Percentiles rank a stretch among this genome's conserved stretches.
Conservation (phyloP, 345 rosid species). For the Heritiera fomes region DNA sequence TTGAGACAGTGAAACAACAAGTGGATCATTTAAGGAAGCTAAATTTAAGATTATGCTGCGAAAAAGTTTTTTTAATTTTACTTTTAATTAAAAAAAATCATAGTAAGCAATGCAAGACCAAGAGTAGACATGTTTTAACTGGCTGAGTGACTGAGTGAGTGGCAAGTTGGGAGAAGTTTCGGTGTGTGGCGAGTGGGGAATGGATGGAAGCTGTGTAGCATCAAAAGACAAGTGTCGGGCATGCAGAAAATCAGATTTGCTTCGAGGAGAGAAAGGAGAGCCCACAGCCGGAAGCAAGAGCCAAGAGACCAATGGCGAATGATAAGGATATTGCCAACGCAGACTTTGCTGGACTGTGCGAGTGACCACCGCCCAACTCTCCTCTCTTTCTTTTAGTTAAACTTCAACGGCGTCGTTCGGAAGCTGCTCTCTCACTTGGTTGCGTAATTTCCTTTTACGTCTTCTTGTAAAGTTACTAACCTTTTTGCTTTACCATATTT, state of each 20-base stretch:
- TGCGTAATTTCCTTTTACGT: too few species aligned
- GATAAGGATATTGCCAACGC: slow-evolving; percentile 42
- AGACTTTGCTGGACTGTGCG: slow-evolving; percentile 31
- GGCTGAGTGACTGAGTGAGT: too few species aligned
- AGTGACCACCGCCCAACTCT: not conserved
- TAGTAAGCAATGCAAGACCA: not conserved
- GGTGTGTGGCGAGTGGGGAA: not conserved
- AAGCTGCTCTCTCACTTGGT: too few species aligned
- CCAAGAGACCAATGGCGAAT: slow-evolving; percentile 29
- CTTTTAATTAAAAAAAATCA: not conserved
- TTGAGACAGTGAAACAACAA: not conserved
- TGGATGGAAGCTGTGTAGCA: not conserved
- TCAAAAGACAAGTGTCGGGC: not conserved
- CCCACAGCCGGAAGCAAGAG: slow-evolving; percentile 20
- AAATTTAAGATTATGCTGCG: not conserved
- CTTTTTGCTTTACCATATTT: too few species aligned
- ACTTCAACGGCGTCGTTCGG: too few species aligned
- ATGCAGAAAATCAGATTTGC: too few species aligned
- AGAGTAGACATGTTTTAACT: not conserved
- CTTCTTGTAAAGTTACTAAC: too few species aligned
- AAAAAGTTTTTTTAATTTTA: not conserved
- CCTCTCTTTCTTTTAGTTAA: not conserved
- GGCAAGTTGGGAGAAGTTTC: not conserved
- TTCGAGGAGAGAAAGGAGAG: not conserved
- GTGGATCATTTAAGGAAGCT: not conserved